Base-by-base conservation (phyloP, 2,329 filamentous ascomycete genomes). In the Aspergillus transmontanensis region DNA sequence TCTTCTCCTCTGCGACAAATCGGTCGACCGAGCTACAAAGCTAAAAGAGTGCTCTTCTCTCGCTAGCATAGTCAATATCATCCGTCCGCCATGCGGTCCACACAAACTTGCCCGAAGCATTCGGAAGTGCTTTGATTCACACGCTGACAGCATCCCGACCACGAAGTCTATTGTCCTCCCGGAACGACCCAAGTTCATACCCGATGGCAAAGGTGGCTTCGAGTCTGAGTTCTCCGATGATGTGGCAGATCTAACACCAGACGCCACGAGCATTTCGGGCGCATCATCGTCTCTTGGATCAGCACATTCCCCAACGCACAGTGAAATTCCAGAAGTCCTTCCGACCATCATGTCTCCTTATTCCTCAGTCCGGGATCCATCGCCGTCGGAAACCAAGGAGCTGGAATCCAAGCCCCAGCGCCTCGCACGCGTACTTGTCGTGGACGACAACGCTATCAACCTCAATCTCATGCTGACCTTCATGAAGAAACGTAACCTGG, bases 381-480 rank as follows among this genome's bases (percentile, higher is more conserved):
- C 43, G 4, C 21, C 46, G 7, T 12, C 45, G 2, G 48, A 57
- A 26, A 5, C 14, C 1, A 62, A 73, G 53, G 54, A 57, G 36
- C 6, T 55, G 39, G 56, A 58, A 46, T 4, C 57, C 57, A 62
- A 45, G 7, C 48, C 66, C 16, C 41, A 51, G 6, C 66, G 67
- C 21, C 63, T 60, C 6, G 63, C 76, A 2, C 72, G 73, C 12
- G 70, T 82, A 2, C 72, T 82, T 0, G 76, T 82, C 0, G 80
- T 82, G 4, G 80, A 82, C 51, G 80, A 82, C 64, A 82, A 82
- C 63, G 68, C 71, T 2, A 82, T 82, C 62, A 82, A 82, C 46
- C 73, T 81, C 11, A 79, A 77, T 21, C 69, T 82, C 14, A 76
- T 82, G 68, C 72, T 80, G 65, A 81, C 79, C 0, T 80, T 79